phyloP scores from a whole-genome alignment of 306 rosid species.

The Inga oerstediana region DNA sequence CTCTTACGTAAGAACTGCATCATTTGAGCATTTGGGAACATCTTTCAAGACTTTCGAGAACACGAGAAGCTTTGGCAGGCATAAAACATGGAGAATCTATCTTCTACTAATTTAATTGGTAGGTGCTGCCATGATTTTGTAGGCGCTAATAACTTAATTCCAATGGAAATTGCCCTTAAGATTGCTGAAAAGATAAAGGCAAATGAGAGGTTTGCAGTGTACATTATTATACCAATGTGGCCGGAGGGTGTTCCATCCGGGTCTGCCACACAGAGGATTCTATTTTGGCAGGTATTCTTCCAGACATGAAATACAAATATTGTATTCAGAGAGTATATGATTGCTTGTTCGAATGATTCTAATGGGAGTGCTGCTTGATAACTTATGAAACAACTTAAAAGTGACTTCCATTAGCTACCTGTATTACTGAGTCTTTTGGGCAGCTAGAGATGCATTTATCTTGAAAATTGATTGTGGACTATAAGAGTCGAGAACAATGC shows the following conservation, averaged over 20 bases:
- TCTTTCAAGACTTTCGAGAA: not conserved
- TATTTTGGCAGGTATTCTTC: constrained; percentile 93
- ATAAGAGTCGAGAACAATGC: too few relatives aligned
- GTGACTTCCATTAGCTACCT: not conserved
- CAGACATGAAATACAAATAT: constrained; percentile 1
- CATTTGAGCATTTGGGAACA: not conserved
- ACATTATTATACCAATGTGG: constrained; percentile 98
- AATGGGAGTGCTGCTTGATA: not conserved
- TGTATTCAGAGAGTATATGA: not conserved
- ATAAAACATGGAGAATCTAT: constrained; percentile 1
- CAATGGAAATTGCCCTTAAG: constrained; percentile 96
- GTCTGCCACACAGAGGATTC: constrained; percentile 87
- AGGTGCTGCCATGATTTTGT: constrained; percentile 20
- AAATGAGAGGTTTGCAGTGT: constrained; percentile 87
- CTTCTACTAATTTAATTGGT: not conserved
- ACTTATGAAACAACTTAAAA: not conserved
- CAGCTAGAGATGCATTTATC: not conserved
- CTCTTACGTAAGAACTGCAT: not conserved
- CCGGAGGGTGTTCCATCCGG: constrained; percentile 98
- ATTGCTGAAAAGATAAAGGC: constrained; percentile 88
- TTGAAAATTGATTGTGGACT: too few relatives aligned
- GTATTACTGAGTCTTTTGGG: not conserved
- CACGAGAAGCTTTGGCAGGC: not conserved
- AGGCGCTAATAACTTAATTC: constrained; percentile 99
- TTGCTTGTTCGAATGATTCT: constrained; percentile 2